Conservation (phyloP, 148 eudicot species). For the Camellia lanceoleosa region DNA sequence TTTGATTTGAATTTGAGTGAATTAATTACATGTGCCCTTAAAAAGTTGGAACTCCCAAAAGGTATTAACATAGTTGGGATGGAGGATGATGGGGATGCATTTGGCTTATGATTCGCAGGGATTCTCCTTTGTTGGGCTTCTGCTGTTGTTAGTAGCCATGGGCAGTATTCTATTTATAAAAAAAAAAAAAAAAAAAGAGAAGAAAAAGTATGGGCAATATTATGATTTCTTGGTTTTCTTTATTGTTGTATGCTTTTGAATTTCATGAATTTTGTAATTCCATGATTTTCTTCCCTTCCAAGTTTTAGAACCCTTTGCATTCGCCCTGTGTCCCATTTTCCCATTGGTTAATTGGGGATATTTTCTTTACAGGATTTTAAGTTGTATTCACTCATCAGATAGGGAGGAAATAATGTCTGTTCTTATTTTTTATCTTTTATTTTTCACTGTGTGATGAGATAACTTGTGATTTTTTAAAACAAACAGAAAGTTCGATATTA, state of each 20-base stretch:
- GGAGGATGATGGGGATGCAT: neutral
- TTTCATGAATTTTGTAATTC: neutral
- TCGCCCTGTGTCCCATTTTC: too few species aligned
- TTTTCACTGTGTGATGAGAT: neutral
- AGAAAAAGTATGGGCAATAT: too few species aligned
- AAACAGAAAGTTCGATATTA: neutral
- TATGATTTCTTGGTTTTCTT: neutral
- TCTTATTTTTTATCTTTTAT: neutral
- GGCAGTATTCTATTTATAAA: neutral
- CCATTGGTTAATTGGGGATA: too few species aligned
- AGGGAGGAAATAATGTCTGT: neutral
- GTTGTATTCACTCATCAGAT: too few species aligned
- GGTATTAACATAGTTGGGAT: too few species aligned
- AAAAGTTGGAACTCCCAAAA: too few species aligned
- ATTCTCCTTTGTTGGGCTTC: constrained; percentile 1
- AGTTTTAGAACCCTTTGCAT: too few species aligned
- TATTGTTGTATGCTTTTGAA: neutral
- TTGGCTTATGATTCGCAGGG: neutral
- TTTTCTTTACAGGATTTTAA: too few species aligned
- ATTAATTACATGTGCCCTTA: too few species aligned
- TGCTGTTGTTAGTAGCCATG: neutral
- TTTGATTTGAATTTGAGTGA: too few species aligned
- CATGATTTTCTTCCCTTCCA: neutral
- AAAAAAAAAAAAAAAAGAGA: too few species aligned
- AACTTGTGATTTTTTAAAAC: neutral